These are phyloP conservation scores for Cutaneotrichosporon sp. DNA, from an alignment of 1,284 basidiomycete genomes.

Conservation along the genomic window DNA sequence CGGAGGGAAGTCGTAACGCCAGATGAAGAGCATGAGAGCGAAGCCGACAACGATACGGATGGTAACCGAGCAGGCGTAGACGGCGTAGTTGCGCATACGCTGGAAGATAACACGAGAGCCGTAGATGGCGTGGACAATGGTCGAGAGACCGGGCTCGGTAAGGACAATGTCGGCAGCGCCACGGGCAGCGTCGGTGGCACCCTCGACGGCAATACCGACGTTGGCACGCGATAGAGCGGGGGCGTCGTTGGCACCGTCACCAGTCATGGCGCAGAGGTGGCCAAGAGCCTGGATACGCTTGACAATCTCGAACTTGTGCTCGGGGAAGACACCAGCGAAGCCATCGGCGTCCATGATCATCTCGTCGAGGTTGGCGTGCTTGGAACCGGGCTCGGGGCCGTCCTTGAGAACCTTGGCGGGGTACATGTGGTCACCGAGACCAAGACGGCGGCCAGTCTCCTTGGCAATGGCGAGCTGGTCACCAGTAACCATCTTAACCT, in stretches of 20 bases:
- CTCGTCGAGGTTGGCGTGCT: slow-evolving; percentile 79
- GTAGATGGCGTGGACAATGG: slow-evolving; percentile 94
- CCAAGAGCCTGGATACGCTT: slow-evolving; percentile 90
- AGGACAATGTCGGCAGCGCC: slow-evolving; percentile 94
- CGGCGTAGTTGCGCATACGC: slow-evolving; percentile 94
- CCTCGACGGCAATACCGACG: slow-evolving; percentile 95
- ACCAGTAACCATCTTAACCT: slow-evolving; percentile 99
- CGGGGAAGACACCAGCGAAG: slow-evolving; percentile 94
- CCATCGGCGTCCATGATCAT: slow-evolving; percentile 68
- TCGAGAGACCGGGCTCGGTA: slow-evolving; percentile 91
- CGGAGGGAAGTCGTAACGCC: slow-evolving; percentile 97
- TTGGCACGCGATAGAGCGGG: slow-evolving; percentile 91
- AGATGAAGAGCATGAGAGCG: slow-evolving; percentile 89
- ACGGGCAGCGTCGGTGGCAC: slow-evolving; percentile 92
- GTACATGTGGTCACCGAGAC: slow-evolving; percentile 96
- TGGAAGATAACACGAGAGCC: slow-evolving; percentile 96
- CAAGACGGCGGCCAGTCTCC: slow-evolving; percentile 97
- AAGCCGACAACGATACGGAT: slow-evolving; percentile 99
- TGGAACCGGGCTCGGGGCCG: slow-evolving; percentile 72
- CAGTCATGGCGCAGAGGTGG: slow-evolving; percentile 86
- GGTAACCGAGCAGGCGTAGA: slow-evolving; percentile 91
- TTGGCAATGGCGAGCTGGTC: slow-evolving; percentile 99
- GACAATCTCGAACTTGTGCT: slow-evolving; percentile 91
- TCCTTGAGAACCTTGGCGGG: slow-evolving; percentile 92
- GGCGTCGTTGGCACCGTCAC: slow-evolving; percentile 96